Evolutionary conservation across 2,329 filamentous ascomycete species (phyloP).

Genomic region (Xylaria sp.): DNA sequence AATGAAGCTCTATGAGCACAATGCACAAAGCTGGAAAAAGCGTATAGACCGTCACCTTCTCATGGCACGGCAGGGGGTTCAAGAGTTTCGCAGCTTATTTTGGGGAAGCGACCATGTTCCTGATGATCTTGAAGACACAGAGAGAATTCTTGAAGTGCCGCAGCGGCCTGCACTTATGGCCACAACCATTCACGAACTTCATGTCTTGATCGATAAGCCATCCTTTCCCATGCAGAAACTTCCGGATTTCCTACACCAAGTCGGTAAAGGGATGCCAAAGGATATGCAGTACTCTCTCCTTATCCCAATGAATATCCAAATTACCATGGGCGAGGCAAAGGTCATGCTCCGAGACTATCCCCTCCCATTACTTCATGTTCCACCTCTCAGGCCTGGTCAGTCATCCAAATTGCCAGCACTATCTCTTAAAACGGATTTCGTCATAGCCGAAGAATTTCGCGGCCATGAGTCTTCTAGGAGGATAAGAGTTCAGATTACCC

Average conservation of each 20-base stretch:
- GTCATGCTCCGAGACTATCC: conserved; percentile 94
- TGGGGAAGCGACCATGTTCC: conserved; percentile 85
- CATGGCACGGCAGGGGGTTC: conserved; percentile 77
- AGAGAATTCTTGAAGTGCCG: conserved; percentile 87
- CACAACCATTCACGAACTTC: conserved; percentile 83
- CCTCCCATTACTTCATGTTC: conserved; percentile 89
- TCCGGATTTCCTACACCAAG: conserved; percentile 83
- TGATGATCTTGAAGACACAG: conserved; percentile 82
- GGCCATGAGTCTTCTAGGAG: conserved; percentile 82
- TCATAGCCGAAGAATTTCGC: conserved; percentile 93
- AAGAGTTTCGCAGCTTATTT: conserved; percentile 81
- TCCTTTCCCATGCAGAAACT: conserved; percentile 86
- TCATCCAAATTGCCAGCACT: conserved; percentile 83
- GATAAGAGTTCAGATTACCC: conserved; percentile 85
- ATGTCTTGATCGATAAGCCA: conserved; percentile 89
- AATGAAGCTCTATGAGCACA: conserved; percentile 79
- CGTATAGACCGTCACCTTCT: conserved; percentile 83
- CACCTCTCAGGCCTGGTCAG: conserved; percentile 81
- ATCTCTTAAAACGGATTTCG: conserved; percentile 88
- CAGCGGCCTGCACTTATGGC: conserved; percentile 86
- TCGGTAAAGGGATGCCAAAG: conserved; percentile 96
- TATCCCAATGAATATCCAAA: conserved; percentile 87
- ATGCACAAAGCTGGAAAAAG: conserved; percentile 90
- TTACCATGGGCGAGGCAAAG: conserved; percentile 90
- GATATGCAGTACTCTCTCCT: conserved; percentile 92